Evolutionary conservation across 1,139 yeast genomes (phyloP), one percentile per base, ranked within the genome.

Genomic region (Debaryomyces robertsiae): DNA sequence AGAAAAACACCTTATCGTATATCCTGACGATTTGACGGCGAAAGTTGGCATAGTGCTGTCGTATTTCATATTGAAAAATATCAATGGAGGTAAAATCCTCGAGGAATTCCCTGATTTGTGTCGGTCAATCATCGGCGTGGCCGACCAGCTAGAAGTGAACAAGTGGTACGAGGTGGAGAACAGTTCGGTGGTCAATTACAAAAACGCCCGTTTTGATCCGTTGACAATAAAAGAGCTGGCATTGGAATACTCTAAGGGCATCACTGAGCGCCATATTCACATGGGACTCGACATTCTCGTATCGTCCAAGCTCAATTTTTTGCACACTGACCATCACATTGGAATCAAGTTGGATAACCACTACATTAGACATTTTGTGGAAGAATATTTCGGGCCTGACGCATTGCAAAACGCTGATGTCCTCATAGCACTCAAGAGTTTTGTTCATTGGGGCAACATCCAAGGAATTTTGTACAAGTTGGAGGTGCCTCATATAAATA

Each of bases 301-400:
- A 28, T 74, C 79, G 24, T 61, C 81, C 13, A 77, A 76, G 46
- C 62, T 78, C 44, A 76, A 77, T 50, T 78, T 77, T 49, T 64
- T 77, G 44, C 82, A 77, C 49, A 75, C 82, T 1, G 82, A 78
- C 54, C 83, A 78, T 50, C 81, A 76, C 52, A 69, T 77, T 22
- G 78, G 79, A 3, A 70, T 75, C 10, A 67, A 64, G 42, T 57
- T 77, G 16, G 80, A 75, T 45, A 81, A 81, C 2, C 53, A 55
- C 38, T 70, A 68, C 47, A 60, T 78, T 63, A 65, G 67, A 36
- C 61, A 65, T 38, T 65, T 65, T 32, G 65, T 78, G 40, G 53
- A 50, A 22, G 63, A 65, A 28, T 67, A 67, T 43, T 75, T 67
- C 45, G 81, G 79, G 1, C 60, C 56, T 5, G 73, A 63, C 2